phyloP scores from a whole-genome alignment of 495 filamentous ascomycete genomes.

The Darksidea phi region DNA sequence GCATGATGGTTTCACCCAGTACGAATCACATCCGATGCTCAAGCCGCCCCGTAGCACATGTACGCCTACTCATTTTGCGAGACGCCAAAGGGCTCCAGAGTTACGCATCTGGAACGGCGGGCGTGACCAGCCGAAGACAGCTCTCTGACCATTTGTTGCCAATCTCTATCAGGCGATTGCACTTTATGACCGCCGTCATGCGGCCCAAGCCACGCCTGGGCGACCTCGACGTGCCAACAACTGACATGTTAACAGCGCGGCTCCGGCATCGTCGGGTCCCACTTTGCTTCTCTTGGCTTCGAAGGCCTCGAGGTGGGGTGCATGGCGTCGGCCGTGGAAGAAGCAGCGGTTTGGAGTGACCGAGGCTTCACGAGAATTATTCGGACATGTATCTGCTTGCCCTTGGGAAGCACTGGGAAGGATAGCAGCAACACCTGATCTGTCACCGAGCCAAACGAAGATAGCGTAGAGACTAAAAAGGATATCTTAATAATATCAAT shows the following conservation, averaged over 20 bases:
- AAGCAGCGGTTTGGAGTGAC: conserved; percentile 12
- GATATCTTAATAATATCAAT: no score
- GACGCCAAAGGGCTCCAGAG: background rate
- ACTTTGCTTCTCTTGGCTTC: background rate
- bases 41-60: background rate
- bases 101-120: background rate
- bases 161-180: no score
- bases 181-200: no score
- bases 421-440: background rate
- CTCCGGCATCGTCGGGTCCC: background rate
- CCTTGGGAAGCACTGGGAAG: background rate
- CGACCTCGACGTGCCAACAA: no score
- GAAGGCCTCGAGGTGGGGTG: conserved; percentile 1
- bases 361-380: conserved; percentile 28
- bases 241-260: no score
- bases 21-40: conserved; percentile 11
- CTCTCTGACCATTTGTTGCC: no score
- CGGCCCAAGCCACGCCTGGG: no score
- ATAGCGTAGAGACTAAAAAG: no score
- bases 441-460: no score
- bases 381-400: conserved; percentile 13
- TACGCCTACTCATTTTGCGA: background rate
- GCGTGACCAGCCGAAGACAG: background rate
- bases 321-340: conserved; percentile 11
- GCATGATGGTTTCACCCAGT: conserved; percentile 27